phyloP scores from a whole-genome alignment of 2,329 filamentous ascomycete species.

The Colletotrichum horii region DNA sequence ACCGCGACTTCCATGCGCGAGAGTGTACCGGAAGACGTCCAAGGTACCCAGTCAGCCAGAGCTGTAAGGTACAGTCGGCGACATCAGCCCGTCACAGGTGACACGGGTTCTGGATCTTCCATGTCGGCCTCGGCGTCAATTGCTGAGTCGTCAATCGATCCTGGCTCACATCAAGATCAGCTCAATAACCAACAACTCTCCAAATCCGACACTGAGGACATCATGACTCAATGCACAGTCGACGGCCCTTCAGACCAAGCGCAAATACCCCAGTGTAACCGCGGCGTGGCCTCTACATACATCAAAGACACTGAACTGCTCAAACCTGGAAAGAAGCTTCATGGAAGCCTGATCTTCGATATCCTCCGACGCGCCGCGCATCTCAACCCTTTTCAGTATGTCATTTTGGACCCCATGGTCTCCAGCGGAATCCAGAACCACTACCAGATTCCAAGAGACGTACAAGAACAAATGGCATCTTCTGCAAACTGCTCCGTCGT shows the following conservation, averaged over 20 bases:
- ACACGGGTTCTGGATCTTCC: not conserved
- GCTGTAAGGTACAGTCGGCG: not conserved
- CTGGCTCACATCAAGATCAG: not conserved
- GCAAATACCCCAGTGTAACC: not conserved
- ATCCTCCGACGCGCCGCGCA: not conserved
- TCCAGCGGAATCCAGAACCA: not conserved
- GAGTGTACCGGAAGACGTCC: not conserved
- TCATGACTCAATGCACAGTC: not conserved
- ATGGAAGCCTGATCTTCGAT: not conserved
- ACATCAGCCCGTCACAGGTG: not conserved
- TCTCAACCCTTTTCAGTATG: not conserved
- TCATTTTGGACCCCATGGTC: not conserved
- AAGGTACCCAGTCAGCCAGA: not conserved
- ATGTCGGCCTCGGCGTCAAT: not conserved
- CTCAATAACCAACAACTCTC: not conserved
- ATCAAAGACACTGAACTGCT: not conserved
- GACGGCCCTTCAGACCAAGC: not conserved
- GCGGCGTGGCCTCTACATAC: not conserved
- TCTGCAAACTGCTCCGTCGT: not conserved
- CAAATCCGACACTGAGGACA: not conserved
- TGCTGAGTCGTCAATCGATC: not conserved
- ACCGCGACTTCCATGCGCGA: not conserved
- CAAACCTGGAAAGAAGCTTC: not conserved
- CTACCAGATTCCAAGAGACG: not conserved
- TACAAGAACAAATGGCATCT: not conserved